phyloP scores from a whole-genome alignment of 1,284 basidiomycete species.

The Boletus mariae region DNA sequence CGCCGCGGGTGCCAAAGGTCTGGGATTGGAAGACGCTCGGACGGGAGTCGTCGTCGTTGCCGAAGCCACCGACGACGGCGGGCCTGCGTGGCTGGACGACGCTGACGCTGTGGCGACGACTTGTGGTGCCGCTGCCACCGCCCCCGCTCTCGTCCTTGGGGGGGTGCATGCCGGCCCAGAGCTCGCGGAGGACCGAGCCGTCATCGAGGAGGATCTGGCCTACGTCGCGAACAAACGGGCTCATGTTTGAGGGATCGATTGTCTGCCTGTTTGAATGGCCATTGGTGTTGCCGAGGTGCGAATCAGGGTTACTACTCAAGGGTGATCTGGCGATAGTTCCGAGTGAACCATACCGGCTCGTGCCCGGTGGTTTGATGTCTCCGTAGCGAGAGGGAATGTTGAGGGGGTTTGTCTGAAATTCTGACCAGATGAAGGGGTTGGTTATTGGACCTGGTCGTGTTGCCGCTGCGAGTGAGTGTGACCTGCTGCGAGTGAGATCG shows the following conservation, averaged over 20 bases:
- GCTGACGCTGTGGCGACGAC: constrained; percentile 81
- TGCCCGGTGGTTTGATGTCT: constrained; percentile 58
- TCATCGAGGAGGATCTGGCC: constrained; percentile 72
- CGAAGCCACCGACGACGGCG: constrained; percentile 58
- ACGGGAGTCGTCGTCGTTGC: constrained; percentile 45
- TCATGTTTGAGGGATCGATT: constrained; percentile 71
- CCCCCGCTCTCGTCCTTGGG: constrained; percentile 51
- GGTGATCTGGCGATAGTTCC: constrained; percentile 54
- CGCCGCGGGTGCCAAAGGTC: constrained; percentile 39
- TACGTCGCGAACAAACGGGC: constrained; percentile 76
- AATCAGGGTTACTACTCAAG: constrained; percentile 41
- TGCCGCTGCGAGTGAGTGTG: constrained; percentile 66
- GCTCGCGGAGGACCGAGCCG: constrained; percentile 59
- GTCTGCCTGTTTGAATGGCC: constrained; percentile 47
- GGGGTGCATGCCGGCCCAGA: constrained; percentile 64
- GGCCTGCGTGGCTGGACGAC: constrained; percentile 74
- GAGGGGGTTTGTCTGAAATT: constrained; percentile 48
- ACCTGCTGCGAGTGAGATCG: constrained; percentile 66
- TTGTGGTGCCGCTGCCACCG: constrained; percentile 75
- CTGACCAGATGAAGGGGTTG: constrained; percentile 53
- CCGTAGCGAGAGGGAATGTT: constrained; percentile 56
- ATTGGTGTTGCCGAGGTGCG: constrained; percentile 43
- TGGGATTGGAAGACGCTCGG: constrained; percentile 23
- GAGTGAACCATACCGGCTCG: constrained; percentile 62
- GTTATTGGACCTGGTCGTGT: constrained; percentile 49